These are phyloP conservation scores for Globisporangium recalcitrans DNA, from an alignment of 352 stramenopile genomes.

Conservation along the genomic window DNA sequence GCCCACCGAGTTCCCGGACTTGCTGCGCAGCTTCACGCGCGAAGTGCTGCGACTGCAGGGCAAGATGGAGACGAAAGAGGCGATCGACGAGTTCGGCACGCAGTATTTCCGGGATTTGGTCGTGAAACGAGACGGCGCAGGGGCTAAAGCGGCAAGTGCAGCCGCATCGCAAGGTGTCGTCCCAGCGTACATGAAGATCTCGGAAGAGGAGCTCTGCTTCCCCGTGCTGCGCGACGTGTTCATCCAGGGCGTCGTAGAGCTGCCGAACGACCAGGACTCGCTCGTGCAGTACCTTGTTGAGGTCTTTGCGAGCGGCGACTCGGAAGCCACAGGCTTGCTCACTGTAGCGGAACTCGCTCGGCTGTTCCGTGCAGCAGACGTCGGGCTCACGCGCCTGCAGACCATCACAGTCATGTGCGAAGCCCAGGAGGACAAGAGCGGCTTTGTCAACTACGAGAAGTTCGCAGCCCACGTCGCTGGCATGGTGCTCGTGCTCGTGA, in stretches of 20 bases:
- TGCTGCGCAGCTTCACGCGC: constrained; percentile 71
- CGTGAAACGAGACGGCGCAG: constrained; percentile 29
- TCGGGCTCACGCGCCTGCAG: constrained; percentile 74
- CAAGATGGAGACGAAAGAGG: constrained; percentile 73
- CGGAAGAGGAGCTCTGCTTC: constrained; percentile 65
- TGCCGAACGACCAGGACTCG: constrained; percentile 57
- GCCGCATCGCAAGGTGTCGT: neutral
- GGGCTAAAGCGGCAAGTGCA: constrained; percentile 2
- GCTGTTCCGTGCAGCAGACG: constrained; percentile 51
- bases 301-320: constrained; percentile 67
- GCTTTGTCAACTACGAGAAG: constrained; percentile 72
- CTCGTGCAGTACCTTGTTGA: constrained; percentile 69
- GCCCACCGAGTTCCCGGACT: constrained; percentile 60
- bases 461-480: constrained; percentile 56
- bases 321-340: constrained; percentile 54
- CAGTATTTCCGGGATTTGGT: constrained; percentile 71
- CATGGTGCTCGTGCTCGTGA: constrained; percentile 65
- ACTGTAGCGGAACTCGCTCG: constrained; percentile 53
- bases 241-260: constrained; percentile 48
- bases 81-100: constrained; percentile 68
- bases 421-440: constrained; percentile 68
- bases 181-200: constrained; percentile 51
- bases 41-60: constrained; percentile 81
- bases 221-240: constrained; percentile 49
- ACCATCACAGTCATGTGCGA: constrained; percentile 66